Evolutionary conservation across 768 basidiomycete species (phyloP), one percentile per base, ranked within the genome.

Genomic region (Lactarius hatsudake): DNA sequence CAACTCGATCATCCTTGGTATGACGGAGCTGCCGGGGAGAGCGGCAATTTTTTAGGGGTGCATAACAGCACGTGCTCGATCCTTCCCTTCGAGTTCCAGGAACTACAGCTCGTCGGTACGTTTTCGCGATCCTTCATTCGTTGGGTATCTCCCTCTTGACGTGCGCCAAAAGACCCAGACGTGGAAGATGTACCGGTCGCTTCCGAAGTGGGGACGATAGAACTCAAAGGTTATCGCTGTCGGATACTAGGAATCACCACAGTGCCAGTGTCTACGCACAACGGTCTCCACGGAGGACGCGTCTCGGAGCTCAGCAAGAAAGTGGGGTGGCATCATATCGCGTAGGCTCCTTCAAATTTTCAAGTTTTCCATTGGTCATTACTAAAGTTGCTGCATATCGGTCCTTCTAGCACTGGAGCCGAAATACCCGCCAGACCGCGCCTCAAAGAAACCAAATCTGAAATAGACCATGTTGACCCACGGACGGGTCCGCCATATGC

Each of bases 251-350:
- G 2, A 28, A 10, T 6, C 26, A n/a, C 17, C 9, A 8, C 23
- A 2, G 23, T n/a, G n/a, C 12, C 32, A 17, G 7, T 0, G 6
- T 2, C 18, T 15, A 0, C 10, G 18, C 2, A 2, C 1, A 8
- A 55, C 0, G 58, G 17, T 30, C 20, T 67, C 23, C 62, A 64
- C 42, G 0, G 8, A 3, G 62, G 66, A 23, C 62, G 66, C 15
- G 59, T 67, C 34, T 67, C 66, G 38, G 62, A 67, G 42, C 62
- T 42, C 40, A 67, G 66, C 51, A 67, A 67, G 58, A 67, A 67
- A 53, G 62, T 59, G 9, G 66, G 66, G 34, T 67, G 66, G 66
- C 66, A 67, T 32, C 66, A 67, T 36, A 38, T 63, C 30, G 30
- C 58, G 66, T 67, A 63, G 1, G 12, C 36, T 30, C 17, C 36